Conservation (phyloP, 2,329 filamentous ascomycete genomes). For the Nemania sp. region DNA sequence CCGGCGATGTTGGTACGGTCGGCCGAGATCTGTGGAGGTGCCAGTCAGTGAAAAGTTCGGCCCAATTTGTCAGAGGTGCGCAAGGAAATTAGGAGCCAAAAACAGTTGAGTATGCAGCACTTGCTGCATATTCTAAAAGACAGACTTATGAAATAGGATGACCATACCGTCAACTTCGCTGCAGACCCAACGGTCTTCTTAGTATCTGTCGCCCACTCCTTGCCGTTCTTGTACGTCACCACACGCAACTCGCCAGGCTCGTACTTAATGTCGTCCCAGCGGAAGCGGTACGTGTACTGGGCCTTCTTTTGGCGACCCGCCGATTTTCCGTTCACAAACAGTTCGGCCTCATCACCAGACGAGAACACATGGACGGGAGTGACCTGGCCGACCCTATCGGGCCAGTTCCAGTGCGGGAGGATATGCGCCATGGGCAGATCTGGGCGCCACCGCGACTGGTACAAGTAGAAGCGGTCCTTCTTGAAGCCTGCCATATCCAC, state of each 20-base stretch:
- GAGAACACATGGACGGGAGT: constrained; percentile 60
- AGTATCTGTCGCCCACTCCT: constrained; percentile 49
- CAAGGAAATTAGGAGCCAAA: neutral
- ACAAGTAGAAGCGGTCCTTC: constrained; percentile 59
- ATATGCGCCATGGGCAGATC: constrained; percentile 54
- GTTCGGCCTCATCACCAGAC: constrained; percentile 55
- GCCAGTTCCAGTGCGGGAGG: constrained; percentile 61
- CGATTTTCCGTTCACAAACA: constrained; percentile 56
- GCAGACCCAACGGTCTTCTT: constrained; percentile 48
- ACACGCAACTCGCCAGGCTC: constrained; percentile 51
- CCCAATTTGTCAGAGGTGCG: neutral
- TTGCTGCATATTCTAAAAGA: neutral
- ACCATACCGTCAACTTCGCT: constrained; percentile 39
- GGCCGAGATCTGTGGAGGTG: constrained; percentile 32
- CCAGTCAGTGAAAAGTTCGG: constrained; percentile 10
- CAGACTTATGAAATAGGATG: neutral
- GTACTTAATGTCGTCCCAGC: constrained; percentile 57
- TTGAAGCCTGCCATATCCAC: constrained; percentile 60
- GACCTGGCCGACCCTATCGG: constrained; percentile 48
- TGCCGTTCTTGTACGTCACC: constrained; percentile 51
- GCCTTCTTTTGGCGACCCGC: constrained; percentile 45
- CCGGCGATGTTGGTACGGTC: constrained; percentile 45
- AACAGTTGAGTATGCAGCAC: neutral
- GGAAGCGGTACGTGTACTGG: constrained; percentile 50
- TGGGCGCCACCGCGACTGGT: constrained; percentile 57